Evolutionary conservation across 2,329 filamentous ascomycete genomes (phyloP), one percentile per base, ranked within the genome.

Genomic region (Apiospora phragmitis): DNA sequence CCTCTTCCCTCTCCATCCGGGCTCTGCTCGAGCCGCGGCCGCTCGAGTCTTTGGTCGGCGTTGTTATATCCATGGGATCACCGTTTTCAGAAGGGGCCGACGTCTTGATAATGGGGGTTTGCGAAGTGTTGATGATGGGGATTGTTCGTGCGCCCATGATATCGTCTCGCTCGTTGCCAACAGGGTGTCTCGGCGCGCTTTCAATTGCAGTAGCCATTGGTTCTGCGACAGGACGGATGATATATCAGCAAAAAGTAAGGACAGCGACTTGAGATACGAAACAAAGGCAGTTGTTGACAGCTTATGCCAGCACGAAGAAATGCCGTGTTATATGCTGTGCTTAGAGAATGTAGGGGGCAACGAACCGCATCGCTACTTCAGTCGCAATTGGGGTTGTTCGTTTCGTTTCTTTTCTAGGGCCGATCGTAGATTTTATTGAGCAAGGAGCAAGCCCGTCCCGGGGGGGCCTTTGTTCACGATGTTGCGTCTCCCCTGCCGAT

Each of bases 41-140:
- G 70, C 82, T 81, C 38, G 81, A 83, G 71, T 83, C 81, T 78
- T 83, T 84, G 72, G 84, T 83, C 68, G 87, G 86, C 47, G 86
- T 87, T 45, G 87, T 87, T 73, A 90, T 85, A 72, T 91, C 89
- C 88, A 91, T 91, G 71, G 88, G 87, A 70, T 89, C 87, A 74
- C 85, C 87, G 41, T 86, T 71, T 14, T 78, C 86, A 67, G 86
- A 86, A 26, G 88, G 86, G 69, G 87, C 85, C 73, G 89, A 89
- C 82, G 87, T 89, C 79, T 88, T 86, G 77, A 89, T 87, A 71
- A 84, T 87, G 47, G 88, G 86, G 70, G 85, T 85, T 72, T 87
- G 83, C 72, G 87, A 83, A 62, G 78, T 69, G 71, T 77, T 77
- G 68, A 79, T 79, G 74, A 90, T 88, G 69, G 89, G 88, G 66